Evolutionary conservation across 176 grass and related monocot species (phyloP).

Genomic region (Triticum monococcum): DNA sequence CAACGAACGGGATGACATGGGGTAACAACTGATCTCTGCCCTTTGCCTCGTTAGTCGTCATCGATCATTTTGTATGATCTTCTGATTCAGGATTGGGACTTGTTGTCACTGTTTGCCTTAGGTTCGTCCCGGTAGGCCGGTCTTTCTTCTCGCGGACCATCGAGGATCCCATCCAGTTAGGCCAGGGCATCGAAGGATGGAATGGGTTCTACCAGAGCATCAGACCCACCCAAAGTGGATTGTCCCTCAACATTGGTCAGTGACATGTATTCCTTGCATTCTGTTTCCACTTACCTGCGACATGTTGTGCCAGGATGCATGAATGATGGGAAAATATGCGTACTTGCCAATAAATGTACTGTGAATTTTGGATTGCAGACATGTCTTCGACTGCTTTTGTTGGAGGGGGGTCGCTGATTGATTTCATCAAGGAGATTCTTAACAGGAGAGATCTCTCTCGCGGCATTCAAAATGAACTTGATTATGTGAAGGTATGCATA

Average conservation of each 20-base stretch:
- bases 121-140: conserved; percentile 48
- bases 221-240: conserved; percentile 59
- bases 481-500: conserved; percentile 38
- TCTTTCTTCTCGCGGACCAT: conserved; percentile 67
- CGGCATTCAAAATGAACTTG: conserved; percentile 8
- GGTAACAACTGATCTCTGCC: neutral
- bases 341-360: neutral
- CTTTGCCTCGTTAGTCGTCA: neutral
- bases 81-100: neutral
- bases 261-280: neutral
- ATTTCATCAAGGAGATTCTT: conserved; percentile 42
- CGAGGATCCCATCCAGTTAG: neutral
- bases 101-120: neutral
- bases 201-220: conserved; percentile 81
- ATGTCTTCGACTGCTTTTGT: conserved; percentile 57
- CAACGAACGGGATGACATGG: conserved; percentile 27
- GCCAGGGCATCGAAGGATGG: conserved; percentile 50
- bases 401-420: conserved; percentile 34
- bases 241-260: conserved; percentile 67
- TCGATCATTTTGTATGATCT: neutral
- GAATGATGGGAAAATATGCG: neutral
- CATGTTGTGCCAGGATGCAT: neutral
- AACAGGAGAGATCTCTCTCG: neutral
- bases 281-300: neutral
- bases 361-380: conserved; percentile 44